Base-by-base conservation (phyloP, 371 early-diverging fungal genomes). In the Haplosporangium sp. region DNA sequence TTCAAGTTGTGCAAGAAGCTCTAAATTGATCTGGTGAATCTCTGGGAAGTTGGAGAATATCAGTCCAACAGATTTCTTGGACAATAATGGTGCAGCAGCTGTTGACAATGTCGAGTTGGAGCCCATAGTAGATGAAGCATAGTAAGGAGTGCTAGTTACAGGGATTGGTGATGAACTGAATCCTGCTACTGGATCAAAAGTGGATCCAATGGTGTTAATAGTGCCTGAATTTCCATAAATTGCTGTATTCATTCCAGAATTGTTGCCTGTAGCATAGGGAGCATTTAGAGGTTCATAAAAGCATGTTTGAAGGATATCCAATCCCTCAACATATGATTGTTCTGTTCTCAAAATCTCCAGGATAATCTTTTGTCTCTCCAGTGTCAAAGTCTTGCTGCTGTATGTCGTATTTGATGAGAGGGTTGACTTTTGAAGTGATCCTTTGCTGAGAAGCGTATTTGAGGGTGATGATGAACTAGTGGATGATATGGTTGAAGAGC, bases 261-360 rank as follows among this genome's bases (percentile, higher is more conserved):
- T 61, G 47, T 62, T 70, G 9, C 52, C 42, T 7, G 59, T 62
- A 1, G 66, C 56, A 58, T 72, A 65, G 2, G 82, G 82, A 6
- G 82, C 82, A 45, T 66, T 81, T 62, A 86, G 61, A 5, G 86
- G 86, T 0, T 75, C 63, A 42, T 82, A 76, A 40, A 88, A 81
- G 63, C 86, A 78, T 34, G 83, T 76, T 67, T 92, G 88, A 17
- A 91, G 81, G 64, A 95, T 69, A 17, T 82, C 74, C 63, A 95
- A 84, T 44, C 93, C 91, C 17, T 86, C 87, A 1, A 95, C 92
- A 73, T 95, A 95, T 3, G 94, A 92, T 64, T 87, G 61, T 74
- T 95, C 95, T 0, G 95, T 94, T 52, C 84, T 74, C 47, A 95
- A 74, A 11, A 95, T 91, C 79, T 95, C 95, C 19, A 85, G 84